Percentiles rank a stretch among this genome's conserved stretches.
phyloP scores from a whole-genome alignment of 352 stramenopile genomes.

The Pythium dissotocum region DNA sequence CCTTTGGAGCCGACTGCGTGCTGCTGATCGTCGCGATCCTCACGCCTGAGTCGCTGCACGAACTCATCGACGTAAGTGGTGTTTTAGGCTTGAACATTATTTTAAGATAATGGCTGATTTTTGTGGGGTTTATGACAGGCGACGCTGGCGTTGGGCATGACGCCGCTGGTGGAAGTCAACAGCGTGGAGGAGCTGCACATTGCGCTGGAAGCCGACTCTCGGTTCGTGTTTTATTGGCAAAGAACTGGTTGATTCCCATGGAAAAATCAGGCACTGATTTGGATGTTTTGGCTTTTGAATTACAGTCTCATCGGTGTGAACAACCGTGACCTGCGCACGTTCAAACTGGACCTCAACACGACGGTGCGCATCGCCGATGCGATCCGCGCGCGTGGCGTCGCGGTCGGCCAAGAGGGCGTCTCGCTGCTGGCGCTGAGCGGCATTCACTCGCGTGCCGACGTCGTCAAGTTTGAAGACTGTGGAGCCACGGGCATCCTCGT shows the following conservation, averaged over 20 bases:
- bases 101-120: neutral
- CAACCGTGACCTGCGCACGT: slow-evolving; percentile 98
- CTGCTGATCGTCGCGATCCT: slow-evolving; percentile 97
- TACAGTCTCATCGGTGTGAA: slow-evolving; percentile 96
- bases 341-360: slow-evolving; percentile 96
- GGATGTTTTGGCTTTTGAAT: neutral
- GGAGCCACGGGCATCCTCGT: slow-evolving; percentile 92
- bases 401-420: slow-evolving; percentile 75
- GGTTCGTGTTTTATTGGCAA: slow-evolving; percentile 32
- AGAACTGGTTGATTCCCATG: too few species aligned
- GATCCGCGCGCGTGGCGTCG: slow-evolving; percentile 69
- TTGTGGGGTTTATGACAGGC: slow-evolving; percentile 36
- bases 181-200: slow-evolving; percentile 94
- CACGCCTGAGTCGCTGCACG: slow-evolving; percentile 48
- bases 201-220: slow-evolving; percentile 89
- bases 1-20: slow-evolving; percentile 95
- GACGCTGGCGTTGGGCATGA: slow-evolving; percentile 92
- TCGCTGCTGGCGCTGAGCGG: slow-evolving; percentile 94
- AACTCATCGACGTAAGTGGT: slow-evolving; percentile 58
- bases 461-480: slow-evolving; percentile 90
- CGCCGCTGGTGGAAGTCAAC: slow-evolving; percentile 98
- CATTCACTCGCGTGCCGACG: slow-evolving; percentile 93
- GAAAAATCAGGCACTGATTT: neutral
- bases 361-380: slow-evolving; percentile 90
- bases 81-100: neutral